phyloP scores from a whole-genome alignment of 345 rosid species.

The Eucalyptus dawsonii region DNA sequence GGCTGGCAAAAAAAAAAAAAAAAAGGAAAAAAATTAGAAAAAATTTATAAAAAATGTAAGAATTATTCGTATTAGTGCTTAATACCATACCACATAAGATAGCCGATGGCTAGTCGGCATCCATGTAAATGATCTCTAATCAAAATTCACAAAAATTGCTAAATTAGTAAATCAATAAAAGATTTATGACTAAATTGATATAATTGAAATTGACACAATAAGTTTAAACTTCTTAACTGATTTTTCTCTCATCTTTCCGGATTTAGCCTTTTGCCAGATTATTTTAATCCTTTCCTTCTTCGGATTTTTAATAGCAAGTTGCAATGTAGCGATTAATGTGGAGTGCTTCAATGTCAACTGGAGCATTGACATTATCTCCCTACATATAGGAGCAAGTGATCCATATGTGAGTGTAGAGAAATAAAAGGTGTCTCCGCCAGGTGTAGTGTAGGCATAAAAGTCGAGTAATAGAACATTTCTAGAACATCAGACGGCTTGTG shows the following conservation, averaged over 20 bases:
- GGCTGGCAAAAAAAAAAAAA: not conserved
- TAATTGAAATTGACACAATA: too few species aligned
- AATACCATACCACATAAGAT: too few species aligned
- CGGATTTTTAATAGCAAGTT: not conserved
- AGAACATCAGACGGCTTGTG: not conserved
- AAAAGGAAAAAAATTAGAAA: too few species aligned
- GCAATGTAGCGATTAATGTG: not conserved
- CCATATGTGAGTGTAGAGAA: not conserved
- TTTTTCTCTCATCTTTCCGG: not conserved
- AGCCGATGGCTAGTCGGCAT: not conserved
- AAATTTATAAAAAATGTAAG: too few species aligned
- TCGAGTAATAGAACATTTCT: not conserved
- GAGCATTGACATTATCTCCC: not conserved
- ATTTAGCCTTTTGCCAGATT: not conserved
- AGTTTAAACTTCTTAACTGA: too few species aligned
- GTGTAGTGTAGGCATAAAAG: not conserved
- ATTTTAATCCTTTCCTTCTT: not conserved
- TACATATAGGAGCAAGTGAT: not conserved
- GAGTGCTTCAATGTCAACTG: not conserved
- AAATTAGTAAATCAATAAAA: too few species aligned
- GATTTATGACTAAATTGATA: too few species aligned
- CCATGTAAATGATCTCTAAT: too few species aligned
- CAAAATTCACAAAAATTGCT: not conserved
- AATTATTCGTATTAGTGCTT: not conserved
- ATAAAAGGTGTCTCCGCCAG: not conserved